Conservation (phyloP, 2,329 filamentous ascomycete genomes). For the Chaetomiaceae sp. region DNA sequence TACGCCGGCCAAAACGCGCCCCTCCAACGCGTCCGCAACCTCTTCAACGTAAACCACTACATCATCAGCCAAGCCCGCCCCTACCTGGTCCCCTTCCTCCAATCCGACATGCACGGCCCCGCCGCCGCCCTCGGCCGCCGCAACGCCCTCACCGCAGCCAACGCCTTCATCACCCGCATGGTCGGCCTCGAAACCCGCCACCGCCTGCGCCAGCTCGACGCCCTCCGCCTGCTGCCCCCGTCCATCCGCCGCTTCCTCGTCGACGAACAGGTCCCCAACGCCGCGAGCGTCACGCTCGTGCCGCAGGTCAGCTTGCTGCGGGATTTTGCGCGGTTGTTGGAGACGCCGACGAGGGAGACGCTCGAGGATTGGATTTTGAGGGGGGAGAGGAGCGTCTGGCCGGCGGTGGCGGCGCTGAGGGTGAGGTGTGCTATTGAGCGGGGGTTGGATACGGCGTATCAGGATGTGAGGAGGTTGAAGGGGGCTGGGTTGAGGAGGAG, state of each 20-base stretch:
- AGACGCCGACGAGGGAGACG: conserved; percentile 70
- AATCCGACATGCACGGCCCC: conserved; percentile 74
- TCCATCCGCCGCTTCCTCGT: conserved; percentile 71
- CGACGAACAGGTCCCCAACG: conserved; percentile 77
- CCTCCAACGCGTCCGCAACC: conserved; percentile 68
- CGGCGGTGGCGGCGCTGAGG: conserved; percentile 74
- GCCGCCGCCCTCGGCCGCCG: conserved; percentile 54
- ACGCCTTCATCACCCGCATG: conserved; percentile 59
- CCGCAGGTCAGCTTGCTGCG: conserved; percentile 65
- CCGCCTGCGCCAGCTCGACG: conserved; percentile 74
- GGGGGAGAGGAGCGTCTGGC: conserved; percentile 88
- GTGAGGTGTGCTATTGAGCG: conserved; percentile 82
- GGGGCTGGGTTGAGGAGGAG: conserved; percentile 35
- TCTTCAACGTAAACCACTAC: conserved; percentile 94
- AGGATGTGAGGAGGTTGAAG: conserved; percentile 64
- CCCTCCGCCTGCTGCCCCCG: conserved; percentile 65
- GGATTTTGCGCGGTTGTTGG: conserved; percentile 78
- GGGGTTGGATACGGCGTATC: conserved; percentile 81
- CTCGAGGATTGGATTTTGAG: conserved; percentile 80
- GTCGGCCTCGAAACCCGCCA: conserved; percentile 74
- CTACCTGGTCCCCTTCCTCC: conserved; percentile 80
- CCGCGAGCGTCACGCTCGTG: conserved; percentile 73
- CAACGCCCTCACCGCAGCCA: conserved; percentile 53
- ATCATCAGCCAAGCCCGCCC: conserved; percentile 89
- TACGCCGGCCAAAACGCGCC: conserved; percentile 61